Percentiles rank a stretch among this genome's conserved stretches.
phyloP scores from a whole-genome alignment of 331 rosid species.

The Rhamnella rubrinervis region DNA sequence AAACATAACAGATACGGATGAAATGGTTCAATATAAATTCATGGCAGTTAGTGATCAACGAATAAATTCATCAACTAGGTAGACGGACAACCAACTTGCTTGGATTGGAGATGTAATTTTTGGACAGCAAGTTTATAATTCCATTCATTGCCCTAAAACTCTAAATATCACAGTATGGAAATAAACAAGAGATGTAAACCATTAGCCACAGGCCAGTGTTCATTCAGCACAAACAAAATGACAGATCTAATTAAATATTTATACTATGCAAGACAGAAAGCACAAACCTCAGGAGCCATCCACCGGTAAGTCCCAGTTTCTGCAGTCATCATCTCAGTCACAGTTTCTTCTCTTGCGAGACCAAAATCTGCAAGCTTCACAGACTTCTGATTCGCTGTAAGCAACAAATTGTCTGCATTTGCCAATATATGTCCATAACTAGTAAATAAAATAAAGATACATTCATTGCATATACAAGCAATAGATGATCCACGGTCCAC shows the following conservation, averaged over 20 bases:
- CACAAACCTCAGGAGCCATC: constrained; percentile 99
- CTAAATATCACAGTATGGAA: no score
- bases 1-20: no score
- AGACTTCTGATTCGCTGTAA: constrained; percentile 85
- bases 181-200: neutral
- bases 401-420: constrained; percentile 89
- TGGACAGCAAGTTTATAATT: neutral
- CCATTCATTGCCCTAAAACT: no score
- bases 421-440: neutral
- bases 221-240: neutral
- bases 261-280: constrained; percentile 6
- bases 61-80: neutral
- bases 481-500: neutral
- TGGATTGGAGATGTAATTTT: neutral
- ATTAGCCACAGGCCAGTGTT: no score
- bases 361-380: constrained; percentile 99
- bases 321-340: constrained; percentile 99
- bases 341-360: constrained; percentile 98
- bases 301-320: constrained; percentile 99
- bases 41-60: no score
- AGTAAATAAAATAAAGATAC: neutral
- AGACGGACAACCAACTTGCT: neutral
- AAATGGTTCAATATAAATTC: no score
- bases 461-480: neutral
- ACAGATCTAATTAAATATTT: neutral